Evolutionary conservation across 1,139 yeast genomes (phyloP), one percentile per base, ranked within the genome.

Genomic region (Meyerozyma smithsonii): DNA sequence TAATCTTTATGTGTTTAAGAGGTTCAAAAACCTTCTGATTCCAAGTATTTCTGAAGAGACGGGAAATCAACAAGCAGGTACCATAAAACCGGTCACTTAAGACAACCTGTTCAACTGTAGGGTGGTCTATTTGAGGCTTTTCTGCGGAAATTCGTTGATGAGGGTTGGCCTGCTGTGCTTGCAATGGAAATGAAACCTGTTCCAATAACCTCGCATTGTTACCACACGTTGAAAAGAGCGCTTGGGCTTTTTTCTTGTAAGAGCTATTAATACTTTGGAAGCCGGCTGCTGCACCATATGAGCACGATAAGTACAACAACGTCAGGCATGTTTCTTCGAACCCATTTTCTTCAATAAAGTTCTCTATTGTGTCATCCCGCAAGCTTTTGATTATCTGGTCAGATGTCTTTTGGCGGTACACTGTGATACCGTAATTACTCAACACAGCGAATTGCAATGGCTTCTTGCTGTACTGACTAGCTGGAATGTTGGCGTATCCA

Each of bases 21-120:
- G 69, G 68, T 18, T 55, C 52, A 52, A 90, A 87, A 3, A 89
- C 85, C 40, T 79, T 80, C 25, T 66, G 68, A 41, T 74, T 74
- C 99, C 99, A 94, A 40, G 79, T 68, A 25, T 81, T 82, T 47
- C 94, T 74, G 49, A 92, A 77, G 16, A 89, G 62, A 52, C 98
- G 77, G 1, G 96, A 75, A 28, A 89, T 65, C 44, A 90, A 75
- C 35, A 89, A 73, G 15, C 94, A 82, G n/a, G 89, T 77, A 38
- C 97, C 97, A 59, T 88, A 92, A 53, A 90, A 89, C 48, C 97
- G 71, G 49, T 96, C 96, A 62, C 96, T 86, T 47, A 92, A 72
- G 26, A 87, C 78, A 8, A 92, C 96, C 54, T 84, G 82, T 48
- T 84, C 89, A 36, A 83, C 72, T 25, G 69, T 59, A 2, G 70